Conservation (phyloP, 768 basidiomycete genomes). For the Symmetrospora coprosmae region DNA sequence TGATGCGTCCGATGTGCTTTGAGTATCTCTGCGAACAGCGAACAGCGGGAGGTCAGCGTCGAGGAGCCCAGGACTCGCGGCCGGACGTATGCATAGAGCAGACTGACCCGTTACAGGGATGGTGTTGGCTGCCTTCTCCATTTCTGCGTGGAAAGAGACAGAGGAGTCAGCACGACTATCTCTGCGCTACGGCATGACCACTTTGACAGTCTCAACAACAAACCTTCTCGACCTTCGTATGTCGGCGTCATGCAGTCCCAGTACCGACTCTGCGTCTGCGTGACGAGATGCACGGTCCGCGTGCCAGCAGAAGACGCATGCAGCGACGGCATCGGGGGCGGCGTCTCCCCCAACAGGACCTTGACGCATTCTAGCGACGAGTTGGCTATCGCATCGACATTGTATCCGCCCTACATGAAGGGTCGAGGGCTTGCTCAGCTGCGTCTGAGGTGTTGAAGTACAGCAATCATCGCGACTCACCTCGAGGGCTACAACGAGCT, state of each 20-base stretch:
- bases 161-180: too few species aligned
- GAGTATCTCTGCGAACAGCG: slow-evolving; percentile 38
- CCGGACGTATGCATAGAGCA: background rate
- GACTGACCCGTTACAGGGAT: slow-evolving; percentile 27
- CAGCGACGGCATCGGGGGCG: slow-evolving; percentile 57
- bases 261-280: slow-evolving; percentile 69
- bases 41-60: background rate
- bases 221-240: slow-evolving; percentile 69
- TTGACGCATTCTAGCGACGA: slow-evolving; percentile 76
- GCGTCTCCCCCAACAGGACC: slow-evolving; percentile 77
- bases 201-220: background rate
- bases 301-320: slow-evolving; percentile 63
- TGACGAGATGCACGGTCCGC: slow-evolving; percentile 78
- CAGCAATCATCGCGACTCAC: slow-evolving; percentile 42
- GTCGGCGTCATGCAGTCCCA: slow-evolving; percentile 79
- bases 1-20: slow-evolving; percentile 78
- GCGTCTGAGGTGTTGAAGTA: background rate
- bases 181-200: too few species aligned
- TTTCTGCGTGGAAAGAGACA: slow-evolving; percentile 6
- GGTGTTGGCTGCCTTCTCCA: slow-evolving; percentile 24
- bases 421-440: too few species aligned
- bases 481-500: slow-evolving; percentile 83
- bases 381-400: slow-evolving; percentile 68
- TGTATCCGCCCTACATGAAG: slow-evolving; percentile 78
- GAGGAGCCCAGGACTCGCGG: too few species aligned